phyloP scores from a whole-genome alignment of 805 yeast species.

The Metahyphopichia silvanorum region DNA sequence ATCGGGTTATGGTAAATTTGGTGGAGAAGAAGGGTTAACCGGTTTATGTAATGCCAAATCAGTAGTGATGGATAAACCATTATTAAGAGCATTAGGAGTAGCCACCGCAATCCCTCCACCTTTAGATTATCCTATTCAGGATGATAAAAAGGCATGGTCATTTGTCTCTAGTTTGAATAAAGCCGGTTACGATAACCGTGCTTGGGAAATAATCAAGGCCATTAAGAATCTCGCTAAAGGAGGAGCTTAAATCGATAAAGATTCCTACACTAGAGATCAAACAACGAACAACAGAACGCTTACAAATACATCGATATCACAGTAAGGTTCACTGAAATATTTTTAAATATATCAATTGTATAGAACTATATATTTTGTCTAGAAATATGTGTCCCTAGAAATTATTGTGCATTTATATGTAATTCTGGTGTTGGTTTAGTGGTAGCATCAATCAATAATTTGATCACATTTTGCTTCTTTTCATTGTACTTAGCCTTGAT shows the following conservation, averaged over 20 bases:
- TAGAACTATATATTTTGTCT: background rate
- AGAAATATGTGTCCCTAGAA: slow-evolving; percentile 3
- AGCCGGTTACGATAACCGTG: slow-evolving; percentile 76
- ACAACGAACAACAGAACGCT: no score
- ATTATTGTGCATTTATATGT: slow-evolving; percentile 87
- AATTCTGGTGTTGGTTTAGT: slow-evolving; percentile 76
- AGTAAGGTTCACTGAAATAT: background rate
- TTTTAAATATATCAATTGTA: background rate
- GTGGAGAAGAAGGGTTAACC: slow-evolving; percentile 94
- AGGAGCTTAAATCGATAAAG: slow-evolving; percentile 10
- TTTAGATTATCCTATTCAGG: slow-evolving; percentile 85
- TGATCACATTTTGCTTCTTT: slow-evolving; percentile 66
- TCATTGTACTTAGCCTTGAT: slow-evolving; percentile 61
- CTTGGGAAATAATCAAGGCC: slow-evolving; percentile 57
- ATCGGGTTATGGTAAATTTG: slow-evolving; percentile 96
- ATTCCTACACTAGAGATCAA: no score
- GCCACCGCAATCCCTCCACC: slow-evolving; percentile 84
- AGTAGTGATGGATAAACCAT: slow-evolving; percentile 78
- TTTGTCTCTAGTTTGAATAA: slow-evolving; percentile 78
- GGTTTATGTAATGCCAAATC: slow-evolving; percentile 88
- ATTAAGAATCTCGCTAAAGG: slow-evolving; percentile 37
- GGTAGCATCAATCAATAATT: slow-evolving; percentile 76
- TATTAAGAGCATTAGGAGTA: slow-evolving; percentile 52
- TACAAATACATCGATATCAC: no score
- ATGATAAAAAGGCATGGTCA: slow-evolving; percentile 81